These are phyloP conservation scores for Cercospora zeina DNA, from an alignment of 2,329 filamentous ascomycete species.

Conservation along the genomic window DNA sequence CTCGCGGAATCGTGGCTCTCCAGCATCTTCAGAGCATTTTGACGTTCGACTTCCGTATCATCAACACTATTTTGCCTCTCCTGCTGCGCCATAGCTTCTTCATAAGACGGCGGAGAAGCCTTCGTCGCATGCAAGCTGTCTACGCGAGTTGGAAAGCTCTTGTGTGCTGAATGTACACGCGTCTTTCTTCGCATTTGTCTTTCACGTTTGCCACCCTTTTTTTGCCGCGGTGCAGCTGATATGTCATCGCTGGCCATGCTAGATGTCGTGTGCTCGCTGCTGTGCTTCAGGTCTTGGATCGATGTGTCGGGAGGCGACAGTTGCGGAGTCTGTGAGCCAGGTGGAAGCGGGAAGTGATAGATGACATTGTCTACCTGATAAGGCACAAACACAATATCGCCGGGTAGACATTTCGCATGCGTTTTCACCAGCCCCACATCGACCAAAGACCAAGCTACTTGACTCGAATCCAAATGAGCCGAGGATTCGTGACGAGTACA, in stretches of 20 bases:
- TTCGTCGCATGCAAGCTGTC: not conserved
- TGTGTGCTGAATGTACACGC: slow-evolving; percentile 1
- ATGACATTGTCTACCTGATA: slow-evolving; percentile 19
- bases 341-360: slow-evolving; percentile 20
- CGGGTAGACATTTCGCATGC: slow-evolving; percentile 18
- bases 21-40: slow-evolving; percentile 7
- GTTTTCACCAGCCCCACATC: slow-evolving; percentile 20
- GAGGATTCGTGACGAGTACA: not conserved
- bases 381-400: slow-evolving; percentile 18
- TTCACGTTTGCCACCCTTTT: not conserved
- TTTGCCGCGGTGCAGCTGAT: not conserved
- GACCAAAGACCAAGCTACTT: slow-evolving; percentile 10
- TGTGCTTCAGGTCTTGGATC: not conserved
- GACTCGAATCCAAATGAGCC: not conserved
- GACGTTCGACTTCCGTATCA: not conserved
- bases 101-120: slow-evolving; percentile 1
- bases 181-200: slow-evolving; percentile 4
- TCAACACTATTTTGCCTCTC: not conserved
- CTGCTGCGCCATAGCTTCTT: not conserved
- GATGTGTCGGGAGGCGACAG: not conserved
- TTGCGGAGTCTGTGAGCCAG: not conserved
- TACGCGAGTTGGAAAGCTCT: slow-evolving; percentile 1
- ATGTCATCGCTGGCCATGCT: not conserved
- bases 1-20: not conserved
- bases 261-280: not conserved